Evolutionary conservation across 148 eudicot genomes (phyloP).

Genomic region (Mesembryanthemum crystallinum): DNA sequence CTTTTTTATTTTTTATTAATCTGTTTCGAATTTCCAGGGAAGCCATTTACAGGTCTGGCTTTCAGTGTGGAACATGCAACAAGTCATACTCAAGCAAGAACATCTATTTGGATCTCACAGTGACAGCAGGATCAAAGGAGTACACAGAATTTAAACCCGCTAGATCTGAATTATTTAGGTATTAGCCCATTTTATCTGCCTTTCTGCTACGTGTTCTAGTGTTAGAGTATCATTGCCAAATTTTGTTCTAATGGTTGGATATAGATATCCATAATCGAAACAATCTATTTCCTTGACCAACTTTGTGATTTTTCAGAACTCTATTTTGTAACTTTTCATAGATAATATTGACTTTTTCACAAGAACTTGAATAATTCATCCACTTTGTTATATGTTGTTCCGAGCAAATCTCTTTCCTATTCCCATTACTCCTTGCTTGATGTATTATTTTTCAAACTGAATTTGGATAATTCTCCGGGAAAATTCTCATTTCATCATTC

Average conservation of each 20-base stretch:
- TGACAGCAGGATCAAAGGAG: constrained; percentile 74
- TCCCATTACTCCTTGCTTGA: background rate
- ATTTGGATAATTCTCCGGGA: background rate
- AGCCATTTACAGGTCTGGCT: constrained; percentile 89
- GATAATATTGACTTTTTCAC: background rate
- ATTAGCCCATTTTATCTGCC: constrained; percentile 7
- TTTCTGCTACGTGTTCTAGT: background rate
- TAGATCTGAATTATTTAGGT: constrained; percentile 86
- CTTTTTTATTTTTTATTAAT: too few species aligned
- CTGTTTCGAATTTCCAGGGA: constrained; percentile 49
- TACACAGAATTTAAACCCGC: constrained; percentile 66
- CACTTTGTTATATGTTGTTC: background rate
- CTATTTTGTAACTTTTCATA: background rate
- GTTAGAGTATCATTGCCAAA: background rate
- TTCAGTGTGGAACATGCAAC: constrained; percentile 70
- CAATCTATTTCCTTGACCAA: background rate
- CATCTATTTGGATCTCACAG: constrained; percentile 85
- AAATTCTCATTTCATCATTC: background rate
- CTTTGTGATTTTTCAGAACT: background rate
- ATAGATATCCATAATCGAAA: background rate
- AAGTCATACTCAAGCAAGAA: constrained; percentile 91
- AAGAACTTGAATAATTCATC: background rate
- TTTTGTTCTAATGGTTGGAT: background rate
- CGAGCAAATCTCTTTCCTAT: background rate
- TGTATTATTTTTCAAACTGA: background rate